Percentiles rank a stretch among this genome's conserved stretches.
Conservation (phyloP, 768 basidiomycete genomes). For the Daedalea quercina region DNA sequence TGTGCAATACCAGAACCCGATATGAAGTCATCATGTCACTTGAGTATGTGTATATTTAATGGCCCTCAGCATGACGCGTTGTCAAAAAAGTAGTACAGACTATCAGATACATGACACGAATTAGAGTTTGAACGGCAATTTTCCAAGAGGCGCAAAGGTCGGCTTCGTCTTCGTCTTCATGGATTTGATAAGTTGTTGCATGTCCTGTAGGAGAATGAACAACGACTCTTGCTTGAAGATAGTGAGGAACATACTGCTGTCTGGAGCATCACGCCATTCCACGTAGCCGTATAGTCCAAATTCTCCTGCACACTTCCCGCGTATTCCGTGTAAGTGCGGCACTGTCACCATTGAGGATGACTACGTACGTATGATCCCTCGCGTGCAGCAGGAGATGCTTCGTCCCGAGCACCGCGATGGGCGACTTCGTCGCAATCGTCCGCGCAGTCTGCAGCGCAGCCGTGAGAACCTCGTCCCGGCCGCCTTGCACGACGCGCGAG, state of each 20-base stretch:
- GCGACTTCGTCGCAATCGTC: conserved; percentile 68
- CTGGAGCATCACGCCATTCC: conserved; percentile 51
- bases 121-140: conserved; percentile 12
- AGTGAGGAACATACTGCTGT: conserved; percentile 29
- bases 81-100: too few relatives aligned
- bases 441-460: conserved; percentile 63
- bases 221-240: not conserved
- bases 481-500: conserved; percentile 63
- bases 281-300: conserved; percentile 48
- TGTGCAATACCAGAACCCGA: too few relatives aligned
- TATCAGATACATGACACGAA: too few relatives aligned
- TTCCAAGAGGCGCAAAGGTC: conserved; percentile 10
- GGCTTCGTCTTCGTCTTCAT: conserved; percentile 14
- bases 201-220: conserved; percentile 8
- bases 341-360: not conserved
- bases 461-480: conserved; percentile 54
- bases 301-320: conserved; percentile 34
- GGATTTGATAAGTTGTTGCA: conserved; percentile 10
- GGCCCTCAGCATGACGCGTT: too few relatives aligned
- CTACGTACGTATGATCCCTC: conserved; percentile 62
- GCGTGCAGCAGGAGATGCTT: conserved; percentile 77
- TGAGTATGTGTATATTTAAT: too few relatives aligned
- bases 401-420: conserved; percentile 68
- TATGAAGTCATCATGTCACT: too few relatives aligned
- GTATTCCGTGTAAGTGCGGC: not conserved